Evolutionary conservation across 805 yeast species (phyloP), one percentile per base, ranked within the genome.

Genomic region (Zygoascus ofunaensis): DNA sequence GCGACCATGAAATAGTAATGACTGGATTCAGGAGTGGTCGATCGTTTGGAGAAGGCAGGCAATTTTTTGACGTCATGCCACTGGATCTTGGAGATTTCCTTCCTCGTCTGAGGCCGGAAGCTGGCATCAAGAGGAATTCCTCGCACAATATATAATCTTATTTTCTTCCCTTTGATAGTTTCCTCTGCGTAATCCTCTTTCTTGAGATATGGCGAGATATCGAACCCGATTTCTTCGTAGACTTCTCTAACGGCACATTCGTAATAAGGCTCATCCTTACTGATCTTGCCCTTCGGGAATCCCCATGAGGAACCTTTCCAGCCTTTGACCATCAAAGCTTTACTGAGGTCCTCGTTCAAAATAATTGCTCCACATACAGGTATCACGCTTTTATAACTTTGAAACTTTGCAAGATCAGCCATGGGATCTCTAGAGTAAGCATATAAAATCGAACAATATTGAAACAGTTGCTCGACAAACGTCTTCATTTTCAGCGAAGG

Each of bases 291-390:
- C 61, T 95, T 72, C 4, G 99, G 99, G 57, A 92, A 92, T 5
- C 95, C 83, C 97, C 97, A 92, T 1, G 82, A 65, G n/a, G 72
- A 60, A 26, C 68, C 64, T 50, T 85, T 94, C 41, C 80, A 79
- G 3, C 96, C 97, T 58, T 85, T 80, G 4, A 92, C 94, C 51
- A 92, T 65, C 23, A 94, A 59, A 8, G 86, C 68, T 57, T 84
- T 86, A 45, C 79, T 74, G 67, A 87, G 61, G 28, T 72, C 74
- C 43, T 73, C 69, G 58, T 86, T 87, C 56, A 92, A 73, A 43
- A 94, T 69, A 5, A 95, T 95, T 37, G 90, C 92, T 26, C 99
- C 99, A 55, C 99, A 73, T 1, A 92, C 99, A 0, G 99, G 99
- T 47, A 92, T 90, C 2, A 82, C 77, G 22, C 81, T 75, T 65